Evolutionary conservation across 768 basidiomycete genomes (phyloP), one percentile per base, ranked within the genome.

Genomic region (Pleurotus cornucopiae): DNA sequence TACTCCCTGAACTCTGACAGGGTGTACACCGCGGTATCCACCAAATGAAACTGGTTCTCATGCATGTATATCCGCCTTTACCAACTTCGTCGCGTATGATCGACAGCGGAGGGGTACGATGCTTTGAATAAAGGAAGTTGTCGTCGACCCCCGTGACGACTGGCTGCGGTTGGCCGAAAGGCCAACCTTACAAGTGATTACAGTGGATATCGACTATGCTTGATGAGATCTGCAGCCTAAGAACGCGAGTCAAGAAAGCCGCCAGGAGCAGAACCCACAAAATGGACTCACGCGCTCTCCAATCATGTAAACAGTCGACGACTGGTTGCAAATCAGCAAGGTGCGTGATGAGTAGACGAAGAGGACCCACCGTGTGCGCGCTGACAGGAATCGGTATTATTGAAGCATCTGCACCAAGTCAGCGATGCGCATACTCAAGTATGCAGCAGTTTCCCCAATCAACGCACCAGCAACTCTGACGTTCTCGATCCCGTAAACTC

Each of bases 321-420:
- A 58, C 63, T 44, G 13, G 1, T 37, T 54, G 16, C 23, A 54
- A 39, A 20, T 14, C 44, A 18, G 54, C 40, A 37, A 34, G 49
- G n/a, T 34, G 23, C 48, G 5, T 9, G 12, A 4, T 11, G 6
- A 49, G 34, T 16, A 4, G 39, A 49, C 44, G 7, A 44, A 25
- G 37, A 46, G 41, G 18, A 60, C 65, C 57, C 44, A 70, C 70
- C 43, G 66, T 49, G 59, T 70, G 69, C 1, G 69, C 63, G 53
- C 70, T 69, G 23, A 72, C 60, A 2, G 71, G 69, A 54, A 71
- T 63, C 1, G 71, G 69, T 47, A 72, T 69, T 12, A 72, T 66
- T 0, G 68, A 68, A 0, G 71, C 70, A 57, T 72, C 71, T 64
- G 49, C 11, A 18, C n/a, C 14, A 11, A 51, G 14, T 16, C 25